Conservation (phyloP, 2,329 filamentous ascomycete genomes). For the Capronia americana region DNA sequence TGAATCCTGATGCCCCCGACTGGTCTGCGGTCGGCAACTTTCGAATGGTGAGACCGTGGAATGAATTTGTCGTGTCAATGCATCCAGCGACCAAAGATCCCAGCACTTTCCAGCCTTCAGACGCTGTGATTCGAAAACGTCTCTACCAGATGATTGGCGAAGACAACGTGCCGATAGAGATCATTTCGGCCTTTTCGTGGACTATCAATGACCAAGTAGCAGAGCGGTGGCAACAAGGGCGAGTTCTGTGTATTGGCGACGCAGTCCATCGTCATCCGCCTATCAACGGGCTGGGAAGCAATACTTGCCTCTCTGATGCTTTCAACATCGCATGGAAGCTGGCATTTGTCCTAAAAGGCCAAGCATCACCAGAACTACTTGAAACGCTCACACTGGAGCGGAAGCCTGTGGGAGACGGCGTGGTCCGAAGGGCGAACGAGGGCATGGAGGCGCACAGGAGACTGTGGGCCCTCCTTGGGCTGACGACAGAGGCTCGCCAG, state of each 20-base stretch:
- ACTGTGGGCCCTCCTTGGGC: slow-evolving; percentile 51
- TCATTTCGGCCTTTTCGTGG: slow-evolving; percentile 64
- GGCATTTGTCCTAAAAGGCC: slow-evolving; percentile 42
- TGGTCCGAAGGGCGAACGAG: slow-evolving; percentile 66
- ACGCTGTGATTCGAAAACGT: slow-evolving; percentile 48
- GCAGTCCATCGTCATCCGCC: slow-evolving; percentile 47
- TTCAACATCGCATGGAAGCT: slow-evolving; percentile 49
- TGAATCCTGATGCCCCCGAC: slow-evolving; percentile 59
- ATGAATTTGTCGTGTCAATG: slow-evolving; percentile 66
- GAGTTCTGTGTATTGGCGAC: slow-evolving; percentile 46
- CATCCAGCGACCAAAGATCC: slow-evolving; percentile 49
- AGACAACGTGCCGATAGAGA: slow-evolving; percentile 55
- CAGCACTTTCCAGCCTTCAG: slow-evolving; percentile 19
- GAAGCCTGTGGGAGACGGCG: slow-evolving; percentile 43
- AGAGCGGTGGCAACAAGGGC: slow-evolving; percentile 56
- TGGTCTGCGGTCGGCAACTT: slow-evolving; percentile 59
- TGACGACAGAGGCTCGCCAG: background rate
- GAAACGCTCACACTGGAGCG: slow-evolving; percentile 45
- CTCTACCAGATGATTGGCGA: slow-evolving; percentile 56
- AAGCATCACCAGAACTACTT: slow-evolving; percentile 40
- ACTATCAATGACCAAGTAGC: slow-evolving; percentile 66
- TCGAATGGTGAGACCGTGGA: slow-evolving; percentile 69
- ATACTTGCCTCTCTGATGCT: slow-evolving; percentile 47
- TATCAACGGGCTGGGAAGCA: slow-evolving; percentile 46
- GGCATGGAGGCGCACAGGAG: slow-evolving; percentile 54